Evolutionary conservation across 441 rosid genomes (phyloP), one percentile per base, ranked within the genome.

Genomic region (Arabidopsis hybrid): DNA sequence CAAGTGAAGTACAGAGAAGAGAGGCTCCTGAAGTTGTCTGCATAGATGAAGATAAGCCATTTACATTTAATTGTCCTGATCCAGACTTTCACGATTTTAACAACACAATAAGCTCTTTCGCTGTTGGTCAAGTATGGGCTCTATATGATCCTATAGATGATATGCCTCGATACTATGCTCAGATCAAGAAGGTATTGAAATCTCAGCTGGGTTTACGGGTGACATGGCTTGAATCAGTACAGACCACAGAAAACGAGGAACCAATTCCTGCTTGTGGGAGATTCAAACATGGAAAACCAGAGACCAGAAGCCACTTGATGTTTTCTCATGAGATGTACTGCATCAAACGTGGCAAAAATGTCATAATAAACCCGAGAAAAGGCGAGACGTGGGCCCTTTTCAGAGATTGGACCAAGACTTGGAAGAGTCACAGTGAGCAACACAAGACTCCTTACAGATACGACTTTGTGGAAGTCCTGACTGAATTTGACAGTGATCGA

Each of bases 341-440:
- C 63, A 59, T 5, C 75, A 61, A 71, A 73, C 26, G 82, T 80
- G 39, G 79, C 71, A 62, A 45, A 43, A 29, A 3, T 11, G 64
- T 81, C 12, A 78, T 29, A 78, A 56, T 74, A 57, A 78, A 69
- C 77, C 97, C 97, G 4, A 82, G 67, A 60, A 72, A 78, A 68
- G 97, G 99, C 17, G 91, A 92, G 83, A 87, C 82, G 10, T 91
- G 97, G 96, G 97, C 93, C 43, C 70, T 92, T 71, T 89, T 87
- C 73, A 95, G 80, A 82, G 73, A 87, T 67, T 94, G 97, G 97
- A 80, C 71, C 73, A 57, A 75, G 14, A 76, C 78, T 36, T 62
- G 69, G 70, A 46, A 42, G 31, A 6, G 26, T 13, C 26, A 66
- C 3, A 57, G 29, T 34, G 52, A 12, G 36, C 86, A 87, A 88